Conservation (phyloP, 2,329 filamentous ascomycete species). For the Colletotrichum euphorbiae region DNA sequence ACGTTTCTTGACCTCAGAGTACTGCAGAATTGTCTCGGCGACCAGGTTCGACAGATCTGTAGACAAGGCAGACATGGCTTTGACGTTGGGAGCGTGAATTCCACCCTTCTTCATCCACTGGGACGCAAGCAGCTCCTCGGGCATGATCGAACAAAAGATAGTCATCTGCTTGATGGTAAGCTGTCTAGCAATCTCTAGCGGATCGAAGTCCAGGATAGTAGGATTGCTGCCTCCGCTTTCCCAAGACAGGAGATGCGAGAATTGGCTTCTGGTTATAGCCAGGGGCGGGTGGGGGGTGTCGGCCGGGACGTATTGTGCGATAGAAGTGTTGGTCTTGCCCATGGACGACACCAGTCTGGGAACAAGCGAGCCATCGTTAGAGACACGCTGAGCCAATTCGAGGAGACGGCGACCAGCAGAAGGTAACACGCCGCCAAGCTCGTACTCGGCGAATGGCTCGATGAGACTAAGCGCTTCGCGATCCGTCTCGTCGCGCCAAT, state of each 20-base stretch:
- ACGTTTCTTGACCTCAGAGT: constrained; percentile 92
- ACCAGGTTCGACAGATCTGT: constrained; percentile 94
- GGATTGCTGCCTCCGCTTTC: constrained; percentile 77
- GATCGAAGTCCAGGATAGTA: constrained; percentile 89
- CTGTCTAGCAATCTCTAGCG: constrained; percentile 90
- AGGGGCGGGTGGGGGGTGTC: constrained; percentile 79
- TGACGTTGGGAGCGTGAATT: constrained; percentile 85
- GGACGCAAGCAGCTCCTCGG: constrained; percentile 89
- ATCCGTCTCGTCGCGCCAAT: constrained; percentile 90
- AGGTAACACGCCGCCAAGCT: constrained; percentile 76
- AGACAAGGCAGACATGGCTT: constrained; percentile 91
- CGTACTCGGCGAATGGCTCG: constrained; percentile 80
- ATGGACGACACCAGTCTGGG: constrained; percentile 87
- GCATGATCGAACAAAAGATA: constrained; percentile 91
- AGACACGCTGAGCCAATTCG: constrained; percentile 84
- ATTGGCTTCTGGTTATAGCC: constrained; percentile 80
- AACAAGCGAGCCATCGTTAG: constrained; percentile 78
- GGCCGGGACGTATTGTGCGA: constrained; percentile 75
- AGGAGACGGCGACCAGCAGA: constrained; percentile 83
- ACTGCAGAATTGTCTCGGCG: constrained; percentile 88
- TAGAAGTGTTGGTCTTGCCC: constrained; percentile 85
- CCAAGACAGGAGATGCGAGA: constrained; percentile 77
- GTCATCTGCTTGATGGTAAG: constrained; percentile 91
- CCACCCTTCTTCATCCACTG: constrained; percentile 94
- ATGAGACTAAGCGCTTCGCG: constrained; percentile 81